phyloP scores from a whole-genome alignment of 2,329 filamentous ascomycete genomes.

The Penicillium sp. region DNA sequence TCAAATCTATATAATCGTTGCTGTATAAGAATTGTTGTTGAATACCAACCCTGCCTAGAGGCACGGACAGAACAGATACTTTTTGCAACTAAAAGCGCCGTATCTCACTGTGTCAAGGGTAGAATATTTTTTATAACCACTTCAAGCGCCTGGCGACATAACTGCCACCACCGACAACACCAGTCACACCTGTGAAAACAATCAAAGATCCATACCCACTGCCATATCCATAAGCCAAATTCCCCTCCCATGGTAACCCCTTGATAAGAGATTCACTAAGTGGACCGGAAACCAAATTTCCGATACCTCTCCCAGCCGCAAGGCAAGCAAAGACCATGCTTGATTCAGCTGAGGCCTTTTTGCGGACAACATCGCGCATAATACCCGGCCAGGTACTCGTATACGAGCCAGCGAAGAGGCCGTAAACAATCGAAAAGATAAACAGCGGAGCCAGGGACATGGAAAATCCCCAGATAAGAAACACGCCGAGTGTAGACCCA shows the following conservation, averaged over 20 bases:
- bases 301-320: conserved; percentile 49
- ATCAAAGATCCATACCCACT: conserved; percentile 2
- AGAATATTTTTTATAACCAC: not conserved
- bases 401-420: conserved; percentile 44
- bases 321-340: conserved; percentile 50
- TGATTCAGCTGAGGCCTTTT: conserved; percentile 38
- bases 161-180: conserved; percentile 1
- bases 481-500: conserved; percentile 41
- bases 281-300: conserved; percentile 50
- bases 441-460: conserved; percentile 40
- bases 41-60: not conserved
- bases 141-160: not conserved
- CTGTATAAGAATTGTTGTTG: not conserved
- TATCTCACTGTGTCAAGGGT: not conserved
- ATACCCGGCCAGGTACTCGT: conserved; percentile 45
- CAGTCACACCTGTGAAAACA: conserved; percentile 1
- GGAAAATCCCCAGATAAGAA: conserved; percentile 48
- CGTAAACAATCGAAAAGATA: conserved; percentile 42
- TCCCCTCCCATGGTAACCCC: not conserved
- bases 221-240: not conserved
- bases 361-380: conserved; percentile 40
- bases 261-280: conserved; percentile 43
- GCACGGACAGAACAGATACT: not conserved
- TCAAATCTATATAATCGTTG: not conserved
- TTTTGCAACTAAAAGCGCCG: not conserved